These are phyloP conservation scores for Oryza rufipogon DNA, from an alignment of 176 grass and related monocot species.

Conservation along the genomic window DNA sequence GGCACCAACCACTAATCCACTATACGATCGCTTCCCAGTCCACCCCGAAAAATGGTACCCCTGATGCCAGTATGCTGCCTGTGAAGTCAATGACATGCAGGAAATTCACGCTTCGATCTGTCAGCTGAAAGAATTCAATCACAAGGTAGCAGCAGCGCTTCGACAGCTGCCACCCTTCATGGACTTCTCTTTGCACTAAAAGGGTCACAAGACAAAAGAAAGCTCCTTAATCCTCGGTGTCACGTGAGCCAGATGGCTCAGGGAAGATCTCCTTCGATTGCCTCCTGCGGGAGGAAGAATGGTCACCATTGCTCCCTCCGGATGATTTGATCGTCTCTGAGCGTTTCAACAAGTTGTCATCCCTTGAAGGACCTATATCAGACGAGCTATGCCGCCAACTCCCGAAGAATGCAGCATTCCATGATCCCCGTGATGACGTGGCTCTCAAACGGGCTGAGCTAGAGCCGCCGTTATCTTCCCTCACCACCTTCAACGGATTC, in stretches of 20 bases:
- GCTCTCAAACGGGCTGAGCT: slow-evolving; percentile 81
- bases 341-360: slow-evolving; percentile 61
- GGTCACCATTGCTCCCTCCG: slow-evolving; percentile 84
- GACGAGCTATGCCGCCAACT: slow-evolving; percentile 88
- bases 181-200: background rate
- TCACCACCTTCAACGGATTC: slow-evolving; percentile 90
- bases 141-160: slow-evolving; percentile 32
- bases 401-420: slow-evolving; percentile 89
- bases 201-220: slow-evolving; percentile 37
- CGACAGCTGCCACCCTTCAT: slow-evolving; percentile 18
- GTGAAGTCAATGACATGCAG: slow-evolving; percentile 26
- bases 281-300: slow-evolving; percentile 78
- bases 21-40: slow-evolving; percentile 28
- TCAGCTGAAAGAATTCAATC: slow-evolving; percentile 30
- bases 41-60: slow-evolving; percentile 43
- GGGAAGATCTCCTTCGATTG: slow-evolving; percentile 85
- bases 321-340: slow-evolving; percentile 84
- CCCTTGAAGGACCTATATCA: slow-evolving; percentile 68
- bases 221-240: slow-evolving; percentile 68
- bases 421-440: slow-evolving; percentile 90
- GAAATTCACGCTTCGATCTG: slow-evolving; percentile 29
- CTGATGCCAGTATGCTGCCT: slow-evolving; percentile 25
- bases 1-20: slow-evolving; percentile 33
- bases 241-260: slow-evolving; percentile 72
- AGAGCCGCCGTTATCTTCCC: slow-evolving; percentile 73